Conservation (phyloP, 257 asterid genomes). For the Linaria vulgaris region DNA sequence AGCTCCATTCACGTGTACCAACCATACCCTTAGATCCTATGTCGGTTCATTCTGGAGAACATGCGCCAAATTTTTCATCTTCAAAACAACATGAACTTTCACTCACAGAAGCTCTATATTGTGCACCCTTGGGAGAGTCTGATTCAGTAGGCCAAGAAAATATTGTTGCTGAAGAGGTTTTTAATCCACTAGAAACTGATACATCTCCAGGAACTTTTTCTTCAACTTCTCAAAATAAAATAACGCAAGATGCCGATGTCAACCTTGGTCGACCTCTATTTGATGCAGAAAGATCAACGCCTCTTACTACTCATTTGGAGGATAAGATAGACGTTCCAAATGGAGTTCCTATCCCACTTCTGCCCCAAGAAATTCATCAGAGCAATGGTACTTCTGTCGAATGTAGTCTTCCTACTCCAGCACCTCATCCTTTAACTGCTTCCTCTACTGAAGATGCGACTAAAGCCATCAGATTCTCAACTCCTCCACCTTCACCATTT, state of each 20-base stretch:
- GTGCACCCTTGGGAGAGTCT: too few species aligned
- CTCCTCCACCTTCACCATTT: slow-evolving; percentile 31
- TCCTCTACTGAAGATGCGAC: slow-evolving; percentile 28
- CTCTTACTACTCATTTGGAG: slow-evolving; percentile 36
- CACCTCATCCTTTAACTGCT: slow-evolving; percentile 27
- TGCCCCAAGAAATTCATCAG: slow-evolving; percentile 20
- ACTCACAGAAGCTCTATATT: slow-evolving; percentile 17
- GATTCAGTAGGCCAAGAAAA: too few species aligned
- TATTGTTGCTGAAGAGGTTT: slow-evolving; percentile 23
- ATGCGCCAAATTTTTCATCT: slow-evolving; percentile 34
- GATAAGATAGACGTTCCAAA: slow-evolving; percentile 32
- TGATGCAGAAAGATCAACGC: slow-evolving; percentile 28
- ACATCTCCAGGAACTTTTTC: slow-evolving; percentile 27
- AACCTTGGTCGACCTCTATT: slow-evolving; percentile 27
- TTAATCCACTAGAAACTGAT: slow-evolving; percentile 34
- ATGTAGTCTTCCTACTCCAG: slow-evolving; percentile 23
- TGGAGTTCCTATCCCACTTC: slow-evolving; percentile 26
- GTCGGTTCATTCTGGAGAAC: slow-evolving; percentile 30
- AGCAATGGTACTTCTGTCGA: too few species aligned
- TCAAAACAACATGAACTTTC: slow-evolving; percentile 31
- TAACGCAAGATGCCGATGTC: slow-evolving; percentile 37
- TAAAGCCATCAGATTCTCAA: slow-evolving; percentile 24
- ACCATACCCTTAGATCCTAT: slow-evolving; percentile 26
- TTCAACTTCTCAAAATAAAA: slow-evolving; percentile 36
- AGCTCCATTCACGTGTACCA: slow-evolving; percentile 13